A percentile compares a stretch with the other conserved stretches of the same genome.
phyloP scores from a whole-genome alignment of 306 rosid species.

The Cucurbita maxima region DNA sequence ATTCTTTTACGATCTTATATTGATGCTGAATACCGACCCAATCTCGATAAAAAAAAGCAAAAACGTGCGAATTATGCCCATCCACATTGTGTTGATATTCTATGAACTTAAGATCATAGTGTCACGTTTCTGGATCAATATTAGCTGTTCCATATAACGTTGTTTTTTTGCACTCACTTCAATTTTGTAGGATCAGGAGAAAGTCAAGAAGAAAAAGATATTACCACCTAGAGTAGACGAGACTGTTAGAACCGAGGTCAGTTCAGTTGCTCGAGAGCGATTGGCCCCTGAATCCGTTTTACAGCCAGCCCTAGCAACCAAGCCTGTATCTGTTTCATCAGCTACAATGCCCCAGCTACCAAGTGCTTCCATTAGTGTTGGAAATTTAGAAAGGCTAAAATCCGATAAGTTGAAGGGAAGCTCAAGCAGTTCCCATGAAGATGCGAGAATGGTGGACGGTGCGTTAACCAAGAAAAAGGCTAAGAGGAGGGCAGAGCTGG shows the following conservation, averaged over 20 bases:
- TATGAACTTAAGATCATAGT: neutral
- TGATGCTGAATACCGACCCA: too few species aligned
- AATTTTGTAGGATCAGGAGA: conserved; percentile 53
- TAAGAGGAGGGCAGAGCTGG: conserved; percentile 66
- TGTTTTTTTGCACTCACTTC: neutral
- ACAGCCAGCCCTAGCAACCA: conserved; percentile 32
- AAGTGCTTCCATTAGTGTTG: conserved; percentile 33
- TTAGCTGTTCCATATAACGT: neutral
- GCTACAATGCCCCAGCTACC: conserved; percentile 30
- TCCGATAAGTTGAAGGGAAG: conserved; percentile 61
- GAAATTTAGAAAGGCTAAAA: conserved; percentile 26
- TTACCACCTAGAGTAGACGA: conserved; percentile 48
- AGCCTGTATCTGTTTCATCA: conserved; percentile 22
- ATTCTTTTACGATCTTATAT: too few species aligned
- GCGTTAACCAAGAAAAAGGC: conserved; percentile 50
- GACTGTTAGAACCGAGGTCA: conserved; percentile 29
- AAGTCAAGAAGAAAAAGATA: conserved; percentile 64
- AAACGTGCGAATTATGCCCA: too few species aligned
- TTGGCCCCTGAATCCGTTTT: conserved; percentile 36
- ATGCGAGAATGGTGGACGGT: conserved; percentile 42
- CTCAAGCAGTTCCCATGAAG: conserved; percentile 43
- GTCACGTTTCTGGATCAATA: neutral
- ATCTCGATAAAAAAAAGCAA: too few species aligned
- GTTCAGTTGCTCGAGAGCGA: conserved; percentile 40
- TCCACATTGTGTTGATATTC: neutral